A percentile compares a stretch with the other conserved stretches of the same genome.
These are phyloP conservation scores for Rhodocollybia butyracea DNA, from an alignment of 768 basidiomycete species.

Conservation along the genomic window DNA sequence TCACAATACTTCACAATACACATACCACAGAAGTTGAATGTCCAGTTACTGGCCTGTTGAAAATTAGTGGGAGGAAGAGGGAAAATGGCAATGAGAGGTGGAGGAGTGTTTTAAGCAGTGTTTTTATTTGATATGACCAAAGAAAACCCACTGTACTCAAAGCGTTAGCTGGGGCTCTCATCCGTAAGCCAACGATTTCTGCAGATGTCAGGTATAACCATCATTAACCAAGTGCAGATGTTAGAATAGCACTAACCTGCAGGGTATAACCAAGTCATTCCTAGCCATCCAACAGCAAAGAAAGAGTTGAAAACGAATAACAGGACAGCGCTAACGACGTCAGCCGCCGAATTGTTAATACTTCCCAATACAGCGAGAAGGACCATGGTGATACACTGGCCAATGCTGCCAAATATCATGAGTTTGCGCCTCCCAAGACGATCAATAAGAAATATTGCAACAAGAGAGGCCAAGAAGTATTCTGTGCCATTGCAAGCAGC, in stretches of 20 bases:
- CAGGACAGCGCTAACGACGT: constrained; percentile 49
- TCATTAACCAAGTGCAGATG: no score
- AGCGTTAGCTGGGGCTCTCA: constrained; percentile 64
- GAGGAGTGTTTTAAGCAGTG: no score
- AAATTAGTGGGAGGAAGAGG: no score
- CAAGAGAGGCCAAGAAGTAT: constrained; percentile 67
- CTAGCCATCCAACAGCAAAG: constrained; percentile 69
- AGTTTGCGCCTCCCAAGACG: constrained; percentile 68
- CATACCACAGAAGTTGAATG: constrained; percentile 48
- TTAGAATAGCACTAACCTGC: no score
- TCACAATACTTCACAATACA: background rate
- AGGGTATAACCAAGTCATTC: constrained; percentile 74
- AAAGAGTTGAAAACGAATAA: constrained; percentile 72
- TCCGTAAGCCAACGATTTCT: constrained; percentile 59
- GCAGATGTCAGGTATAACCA: no score
- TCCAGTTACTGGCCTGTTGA: constrained; percentile 49
- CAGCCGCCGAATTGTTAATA: constrained; percentile 42
- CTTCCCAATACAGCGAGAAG: constrained; percentile 58
- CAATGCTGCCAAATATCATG: constrained; percentile 67
- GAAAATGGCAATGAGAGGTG: no score
- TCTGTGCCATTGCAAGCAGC: constrained; percentile 70
- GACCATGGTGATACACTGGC: constrained; percentile 56
- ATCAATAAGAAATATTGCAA: constrained; percentile 72
- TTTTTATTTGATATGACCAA: background rate
- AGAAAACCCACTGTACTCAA: constrained; percentile 43